Base-by-base conservation (phyloP, 495 filamentous ascomycete species). In the Penicillium lividum region DNA sequence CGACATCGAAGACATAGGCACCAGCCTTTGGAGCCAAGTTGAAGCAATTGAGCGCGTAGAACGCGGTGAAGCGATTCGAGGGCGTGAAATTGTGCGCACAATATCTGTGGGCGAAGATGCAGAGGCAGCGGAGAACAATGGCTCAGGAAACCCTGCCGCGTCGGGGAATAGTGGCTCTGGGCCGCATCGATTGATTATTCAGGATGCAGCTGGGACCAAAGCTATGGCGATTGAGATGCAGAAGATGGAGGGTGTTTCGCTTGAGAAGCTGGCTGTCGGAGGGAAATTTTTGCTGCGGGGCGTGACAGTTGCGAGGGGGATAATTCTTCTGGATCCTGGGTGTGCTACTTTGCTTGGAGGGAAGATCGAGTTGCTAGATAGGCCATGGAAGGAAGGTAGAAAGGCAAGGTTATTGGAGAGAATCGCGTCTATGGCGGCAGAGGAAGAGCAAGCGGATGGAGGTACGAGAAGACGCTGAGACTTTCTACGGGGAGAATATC, bases 21-120 rank as follows among this genome's bases (percentile, higher is more conserved):
- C 80, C 13, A 89, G 87, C 63, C 79, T 87, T 22, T 93, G 92
- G 89, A 86, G 88, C 63, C 90, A 96, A 64, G 83, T 96, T 40
- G 93, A 97, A 64, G 84, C 84, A 22, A 79, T 98, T 27, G 94
- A 98, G 70, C 85, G 89, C 45, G 75, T 85, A 8, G 89, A 92
- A 68, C 80, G 92, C 7, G 93, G 93, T 3, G 94, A 98, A 71
- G 84, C 82, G 36, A 90, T 87, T 9, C 82, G 87, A 28, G 94
- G 94, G 1, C 70, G 92, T 7, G 90, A 97, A 71, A 83, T 97
- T 25, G 84, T 98, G 15, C 81, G 93, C 3, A 81, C 88, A 1
- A 73, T 89, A 8, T 80, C 84, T 28, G 69, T 80, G 29, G 83
- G 81, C 7, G 76, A 75, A 3, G 79, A 75, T 2, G 68, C 72